A percentile compares a stretch with the other conserved stretches of the same genome.
phyloP scores from a whole-genome alignment of 2,329 filamentous ascomycete species.

The Paecilomyces sp. region DNA sequence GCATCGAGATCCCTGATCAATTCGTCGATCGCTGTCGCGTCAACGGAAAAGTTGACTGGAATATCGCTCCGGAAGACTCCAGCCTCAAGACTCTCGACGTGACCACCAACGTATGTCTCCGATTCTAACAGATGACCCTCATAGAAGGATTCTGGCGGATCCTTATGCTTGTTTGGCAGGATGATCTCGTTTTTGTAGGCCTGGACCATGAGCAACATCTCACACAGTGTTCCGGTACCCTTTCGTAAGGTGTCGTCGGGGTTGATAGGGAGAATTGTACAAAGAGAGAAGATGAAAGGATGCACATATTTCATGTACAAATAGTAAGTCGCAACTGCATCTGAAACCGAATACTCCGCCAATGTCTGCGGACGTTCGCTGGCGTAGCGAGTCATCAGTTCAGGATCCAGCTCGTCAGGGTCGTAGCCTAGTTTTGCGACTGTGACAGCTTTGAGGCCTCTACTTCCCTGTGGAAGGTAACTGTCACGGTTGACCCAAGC shows the following conservation, averaged over 20 bases:
- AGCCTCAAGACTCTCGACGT: conserved; percentile 98
- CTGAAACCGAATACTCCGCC: conserved; percentile 96
- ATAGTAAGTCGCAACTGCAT: conserved; percentile 97
- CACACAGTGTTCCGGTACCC: conserved; percentile 95
- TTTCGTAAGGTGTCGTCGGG: conserved; percentile 91
- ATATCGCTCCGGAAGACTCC: conserved; percentile 96
- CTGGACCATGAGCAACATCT: conserved; percentile 99
- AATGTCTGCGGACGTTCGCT: conserved; percentile 85
- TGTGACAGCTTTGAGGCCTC: conserved; percentile 94
- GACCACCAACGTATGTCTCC: conserved; percentile 95
- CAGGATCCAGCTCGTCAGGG: conserved; percentile 93
- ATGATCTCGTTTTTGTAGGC: conserved; percentile 89
- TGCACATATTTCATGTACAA: conserved; percentile 99
- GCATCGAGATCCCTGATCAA: conserved; percentile 78
- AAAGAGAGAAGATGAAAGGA: conserved; percentile 97
- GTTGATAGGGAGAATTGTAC: conserved; percentile 88
- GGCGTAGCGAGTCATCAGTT: conserved; percentile 89
- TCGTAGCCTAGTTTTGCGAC: conserved; percentile 98
- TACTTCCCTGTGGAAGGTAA: conserved; percentile 93
- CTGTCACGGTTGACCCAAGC: conserved; percentile 98
- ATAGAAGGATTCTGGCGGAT: conserved; percentile 89
- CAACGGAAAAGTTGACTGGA: conserved; percentile 87
- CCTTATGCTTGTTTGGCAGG: conserved; percentile 90
- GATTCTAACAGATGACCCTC: conserved; percentile 94
- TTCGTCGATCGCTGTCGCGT: conserved; percentile 82